Conservation (phyloP, 177 flowering plant species). For the Vitis hybrid region DNA sequence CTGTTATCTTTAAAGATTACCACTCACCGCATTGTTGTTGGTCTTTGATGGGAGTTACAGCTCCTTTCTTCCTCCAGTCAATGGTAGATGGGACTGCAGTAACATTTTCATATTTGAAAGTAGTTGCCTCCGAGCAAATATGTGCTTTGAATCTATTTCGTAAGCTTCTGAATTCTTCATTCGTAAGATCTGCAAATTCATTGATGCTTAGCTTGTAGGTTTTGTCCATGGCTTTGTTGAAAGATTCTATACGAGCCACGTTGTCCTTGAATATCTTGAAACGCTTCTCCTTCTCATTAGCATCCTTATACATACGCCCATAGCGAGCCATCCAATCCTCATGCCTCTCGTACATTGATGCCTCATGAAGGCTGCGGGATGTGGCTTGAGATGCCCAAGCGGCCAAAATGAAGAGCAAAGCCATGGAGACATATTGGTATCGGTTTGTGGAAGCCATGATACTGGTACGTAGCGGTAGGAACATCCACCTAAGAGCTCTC, state of each 20-base stretch:
- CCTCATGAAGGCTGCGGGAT: conserved; percentile 10
- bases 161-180: conserved; percentile 16
- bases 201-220: conserved; percentile 24
- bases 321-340: conserved; percentile 20
- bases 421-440: conserved; percentile 2
- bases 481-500: neutral
- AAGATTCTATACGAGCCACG: conserved; percentile 18
- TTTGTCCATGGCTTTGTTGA: conserved; percentile 11
- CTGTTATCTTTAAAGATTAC: too few relatives aligned
- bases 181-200: conserved; percentile 24
- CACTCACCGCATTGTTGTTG: conserved; percentile 27
- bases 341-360: conserved; percentile 8
- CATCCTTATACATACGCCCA: conserved; percentile 15
- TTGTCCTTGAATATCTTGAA: conserved; percentile 12
- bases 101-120: conserved; percentile 19
- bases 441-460: neutral
- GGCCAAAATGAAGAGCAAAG: conserved; percentile 14
- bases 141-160: conserved; percentile 14
- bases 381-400: conserved; percentile 6
- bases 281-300: conserved; percentile 5
- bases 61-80: conserved; percentile 29
- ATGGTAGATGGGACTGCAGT: conserved; percentile 8
- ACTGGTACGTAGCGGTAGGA: neutral
- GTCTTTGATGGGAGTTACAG: conserved; percentile 24
- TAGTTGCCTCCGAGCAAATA: neutral